A percentile compares a stretch with the other conserved stretches of the same genome.
phyloP scores from a whole-genome alignment of 148 eudicot species.

The Persicaria maculosa region DNA sequence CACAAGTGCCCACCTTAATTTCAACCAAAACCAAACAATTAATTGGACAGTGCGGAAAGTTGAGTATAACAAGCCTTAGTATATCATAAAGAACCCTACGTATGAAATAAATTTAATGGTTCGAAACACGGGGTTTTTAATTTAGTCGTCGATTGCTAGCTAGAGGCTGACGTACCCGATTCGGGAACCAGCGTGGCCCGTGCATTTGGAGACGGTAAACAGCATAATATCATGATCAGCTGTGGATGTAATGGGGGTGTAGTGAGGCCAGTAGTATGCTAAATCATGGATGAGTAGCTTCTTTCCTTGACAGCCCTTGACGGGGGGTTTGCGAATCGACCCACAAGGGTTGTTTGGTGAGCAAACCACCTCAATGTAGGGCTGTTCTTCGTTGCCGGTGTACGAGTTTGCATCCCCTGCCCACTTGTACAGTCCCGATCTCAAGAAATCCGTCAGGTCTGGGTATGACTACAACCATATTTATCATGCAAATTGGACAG shows the following conservation, averaged over 20 bases:
- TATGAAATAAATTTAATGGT: too few species aligned
- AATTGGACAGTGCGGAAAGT: not conserved
- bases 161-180: too few species aligned
- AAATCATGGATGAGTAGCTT: slow-evolving; percentile 62
- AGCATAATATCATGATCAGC: slow-evolving; percentile 61
- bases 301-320: not conserved
- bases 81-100: too few species aligned
- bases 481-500: too few species aligned
- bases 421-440: slow-evolving; percentile 31
- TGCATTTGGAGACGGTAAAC: slow-evolving; percentile 72
- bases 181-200: slow-evolving; percentile 90
- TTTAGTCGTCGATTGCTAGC: too few species aligned
- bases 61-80: too few species aligned
- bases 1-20: slow-evolving; percentile 77
- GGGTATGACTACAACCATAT: slow-evolving; percentile 44
- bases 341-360: slow-evolving; percentile 88
- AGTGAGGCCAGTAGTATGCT: slow-evolving; percentile 94
- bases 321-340: slow-evolving; percentile 25
- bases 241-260: slow-evolving; percentile 52
- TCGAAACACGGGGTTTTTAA: too few species aligned
- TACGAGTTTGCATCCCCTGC: slow-evolving; percentile 47
- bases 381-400: not conserved
- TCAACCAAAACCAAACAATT: not conserved
- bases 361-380: slow-evolving; percentile 65
- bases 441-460: slow-evolving; percentile 51